Conservation (phyloP, 2,329 filamentous ascomycete species). For the Aureobasidium namibiae region DNA sequence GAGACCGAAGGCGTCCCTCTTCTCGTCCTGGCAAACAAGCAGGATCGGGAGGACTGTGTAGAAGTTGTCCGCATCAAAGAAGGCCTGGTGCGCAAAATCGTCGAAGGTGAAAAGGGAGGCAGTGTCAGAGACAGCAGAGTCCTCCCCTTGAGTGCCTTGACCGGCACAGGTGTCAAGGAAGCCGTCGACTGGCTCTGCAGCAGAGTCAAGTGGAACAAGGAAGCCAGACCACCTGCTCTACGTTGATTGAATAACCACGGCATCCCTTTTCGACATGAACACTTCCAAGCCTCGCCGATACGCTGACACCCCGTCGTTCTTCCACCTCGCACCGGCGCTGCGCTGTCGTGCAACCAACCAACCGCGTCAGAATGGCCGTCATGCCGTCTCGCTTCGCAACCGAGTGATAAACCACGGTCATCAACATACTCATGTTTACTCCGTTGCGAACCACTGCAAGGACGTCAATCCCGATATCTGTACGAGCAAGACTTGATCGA, state of each 20-base stretch:
- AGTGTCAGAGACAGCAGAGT: slow-evolving; percentile 86
- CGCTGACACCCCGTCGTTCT: neutral
- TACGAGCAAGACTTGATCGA: neutral
- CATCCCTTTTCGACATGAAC: neutral
- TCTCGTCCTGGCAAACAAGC: slow-evolving; percentile 91
- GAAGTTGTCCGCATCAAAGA: slow-evolving; percentile 98
- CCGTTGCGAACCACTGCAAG: neutral
- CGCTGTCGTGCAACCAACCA: neutral
- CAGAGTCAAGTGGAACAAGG: slow-evolving; percentile 93
- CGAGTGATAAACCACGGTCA: neutral
- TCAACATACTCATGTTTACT: neutral
- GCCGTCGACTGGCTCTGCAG: slow-evolving; percentile 95
- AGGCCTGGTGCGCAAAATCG: slow-evolving; percentile 86
- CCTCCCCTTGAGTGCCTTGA: slow-evolving; percentile 84
- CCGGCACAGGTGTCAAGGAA: slow-evolving; percentile 73
- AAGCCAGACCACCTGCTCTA: slow-evolving; percentile 86
- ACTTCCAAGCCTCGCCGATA: neutral
- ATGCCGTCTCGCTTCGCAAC: neutral
- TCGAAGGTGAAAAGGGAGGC: slow-evolving; percentile 83
- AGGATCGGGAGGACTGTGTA: slow-evolving; percentile 93
- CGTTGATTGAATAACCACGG: slow-evolving; percentile 47
- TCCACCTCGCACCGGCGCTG: neutral
- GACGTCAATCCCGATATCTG: neutral
- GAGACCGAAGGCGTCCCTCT: slow-evolving; percentile 89
- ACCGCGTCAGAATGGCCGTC: neutral